Evolutionary conservation across 305 asterid genomes (phyloP).

Genomic region (Fraxinus angustifolia): DNA sequence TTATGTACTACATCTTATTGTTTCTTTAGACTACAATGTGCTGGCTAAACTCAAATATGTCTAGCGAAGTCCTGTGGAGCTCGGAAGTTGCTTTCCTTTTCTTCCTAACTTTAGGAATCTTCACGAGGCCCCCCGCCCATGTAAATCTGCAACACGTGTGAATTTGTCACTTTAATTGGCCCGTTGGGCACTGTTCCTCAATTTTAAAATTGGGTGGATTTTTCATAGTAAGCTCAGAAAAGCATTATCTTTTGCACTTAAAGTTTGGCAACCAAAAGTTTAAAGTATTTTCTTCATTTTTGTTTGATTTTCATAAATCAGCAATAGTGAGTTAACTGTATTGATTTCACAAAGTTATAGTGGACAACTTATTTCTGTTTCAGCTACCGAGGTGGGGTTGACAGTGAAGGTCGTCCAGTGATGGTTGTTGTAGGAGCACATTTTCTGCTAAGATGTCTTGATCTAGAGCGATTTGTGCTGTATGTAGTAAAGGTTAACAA

Average conservation of each 20-base stretch:
- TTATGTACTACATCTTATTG: neutral
- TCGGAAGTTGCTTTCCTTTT: neutral
- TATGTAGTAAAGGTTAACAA: slow-evolving; percentile 74
- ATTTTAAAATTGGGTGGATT: neutral
- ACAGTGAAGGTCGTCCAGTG: slow-evolving; percentile 87
- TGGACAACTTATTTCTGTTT: slow-evolving; percentile 13
- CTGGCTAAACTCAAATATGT: neutral
- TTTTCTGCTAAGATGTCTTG: slow-evolving; percentile 91
- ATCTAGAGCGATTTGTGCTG: slow-evolving; percentile 80
- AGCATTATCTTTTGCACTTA: neutral
- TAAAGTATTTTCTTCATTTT: neutral
- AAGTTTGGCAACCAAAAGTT: neutral
- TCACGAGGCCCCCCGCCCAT: neutral
- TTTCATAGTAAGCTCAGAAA: neutral
- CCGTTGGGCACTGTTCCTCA: neutral
- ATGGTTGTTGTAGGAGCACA: slow-evolving; percentile 99
- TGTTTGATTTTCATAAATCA: neutral
- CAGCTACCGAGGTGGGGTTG: slow-evolving; percentile 98
- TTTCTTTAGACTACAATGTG: neutral
- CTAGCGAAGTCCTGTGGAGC: neutral
- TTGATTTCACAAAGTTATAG: slow-evolving; percentile 3
- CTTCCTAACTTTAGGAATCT: neutral
- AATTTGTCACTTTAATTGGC: neutral
- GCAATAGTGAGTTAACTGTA: neutral
- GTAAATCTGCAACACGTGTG: neutral